Evolutionary conservation across 345 rosid genomes (phyloP), one percentile per base, ranked within the genome.

Genomic region (Populus deltoides): DNA sequence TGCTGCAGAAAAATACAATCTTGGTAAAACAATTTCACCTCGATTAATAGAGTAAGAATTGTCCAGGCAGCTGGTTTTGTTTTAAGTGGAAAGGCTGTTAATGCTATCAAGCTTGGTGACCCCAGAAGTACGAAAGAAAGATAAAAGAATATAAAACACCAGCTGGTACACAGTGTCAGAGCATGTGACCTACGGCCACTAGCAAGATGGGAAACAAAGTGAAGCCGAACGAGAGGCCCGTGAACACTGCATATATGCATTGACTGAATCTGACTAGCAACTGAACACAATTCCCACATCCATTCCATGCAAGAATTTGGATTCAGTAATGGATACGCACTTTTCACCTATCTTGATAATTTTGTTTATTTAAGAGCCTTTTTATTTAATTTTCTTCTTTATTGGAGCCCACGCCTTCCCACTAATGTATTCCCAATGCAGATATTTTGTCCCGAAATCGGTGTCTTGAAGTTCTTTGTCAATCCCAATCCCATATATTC

Each of bases 161-260:
- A 63, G 74, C 41, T 45, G 67, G 62, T 11, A 15, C 45, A 53
- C 36, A 45, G 75, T 84, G 89, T 84, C 90, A 84, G 90, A 81
- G 68, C 87, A 83, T 88, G 90, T 88, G 90, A 86, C 70, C 81
- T 82, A 65, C 73, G 81, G 85, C 74, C 78, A 78, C 79, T 79
- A 68, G 69, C 78, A 79, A 55, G 16, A 77, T 68, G 73, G 80
- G 81, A 80, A 85, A 82, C 87, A 84, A 82, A 81, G 57, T 66
- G 80, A 75, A 71, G 61, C 83, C 87, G 69, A 79, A 75, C 78
- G 68, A 76, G 75, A 79, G 83, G 80, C 86, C 90, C 90, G 86
- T 86, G 88, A 88, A 78, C 75, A 39, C 86, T 75, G 81, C 65
- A 10, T 59, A 2, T n/a, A 29, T 55, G 51, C 74, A 43, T 51